phyloP scores from a whole-genome alignment of 345 rosid genomes.

The Linum trigynum region DNA sequence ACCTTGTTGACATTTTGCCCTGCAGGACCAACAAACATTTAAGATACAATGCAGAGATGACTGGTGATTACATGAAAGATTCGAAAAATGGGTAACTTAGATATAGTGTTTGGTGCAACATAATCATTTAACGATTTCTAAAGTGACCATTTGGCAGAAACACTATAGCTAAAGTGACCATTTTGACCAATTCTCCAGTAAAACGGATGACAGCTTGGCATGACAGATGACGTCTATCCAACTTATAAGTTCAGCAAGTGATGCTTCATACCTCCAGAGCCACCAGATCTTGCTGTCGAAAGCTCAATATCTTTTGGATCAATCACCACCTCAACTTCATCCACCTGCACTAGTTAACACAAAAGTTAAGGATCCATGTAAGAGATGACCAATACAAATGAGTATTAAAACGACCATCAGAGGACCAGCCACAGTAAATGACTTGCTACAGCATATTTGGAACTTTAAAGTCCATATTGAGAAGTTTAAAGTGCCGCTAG shows the following conservation, averaged over 20 bases:
- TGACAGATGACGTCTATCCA: no score
- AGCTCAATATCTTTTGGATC: slow-evolving; percentile 94
- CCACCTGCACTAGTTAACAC: slow-evolving; percentile 44
- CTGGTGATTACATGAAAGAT: background rate
- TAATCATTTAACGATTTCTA: no score
- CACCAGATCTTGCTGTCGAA: slow-evolving; percentile 92
- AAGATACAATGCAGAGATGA: background rate
- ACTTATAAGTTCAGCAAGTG: slow-evolving; percentile 2
- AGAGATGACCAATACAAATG: background rate
- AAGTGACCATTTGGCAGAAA: no score
- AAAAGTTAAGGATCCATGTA: background rate
- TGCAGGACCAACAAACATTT: slow-evolving; percentile 28
- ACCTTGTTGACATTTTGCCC: slow-evolving; percentile 98
- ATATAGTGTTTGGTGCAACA: no score
- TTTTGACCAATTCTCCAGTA: no score
- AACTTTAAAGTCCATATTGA: no score
- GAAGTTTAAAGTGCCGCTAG: no score
- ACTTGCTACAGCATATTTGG: background rate
- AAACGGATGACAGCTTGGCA: no score
- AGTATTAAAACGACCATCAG: background rate
- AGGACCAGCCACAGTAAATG: background rate
- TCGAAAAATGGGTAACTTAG: no score
- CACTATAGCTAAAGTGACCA: no score
- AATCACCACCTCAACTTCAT: slow-evolving; percentile 92
- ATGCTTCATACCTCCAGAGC: slow-evolving; percentile 78